Evolutionary conservation across 805 yeast species (phyloP), one percentile per base, ranked within the genome.

Genomic region (Candida schatavii): DNA sequence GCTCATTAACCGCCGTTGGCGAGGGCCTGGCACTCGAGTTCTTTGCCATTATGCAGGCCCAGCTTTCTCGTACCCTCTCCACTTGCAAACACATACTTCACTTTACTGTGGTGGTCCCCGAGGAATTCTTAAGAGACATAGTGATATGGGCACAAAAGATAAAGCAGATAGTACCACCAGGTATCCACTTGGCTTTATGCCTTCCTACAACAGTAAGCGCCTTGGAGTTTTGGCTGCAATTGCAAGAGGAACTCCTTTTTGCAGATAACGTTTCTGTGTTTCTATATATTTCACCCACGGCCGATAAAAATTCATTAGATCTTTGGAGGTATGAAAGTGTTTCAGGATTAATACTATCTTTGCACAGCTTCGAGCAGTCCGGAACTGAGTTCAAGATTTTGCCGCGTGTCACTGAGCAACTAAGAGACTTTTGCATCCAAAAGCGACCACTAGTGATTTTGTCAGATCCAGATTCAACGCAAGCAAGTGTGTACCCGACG

Each of bases 211-310:
- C 20, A 20, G 19, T n/a, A 3, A 11, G 11, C 3, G 35, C 35
- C 19, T 19, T 22, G 14, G 14, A 29, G 13, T 38, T 29, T 23
- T 38, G 41, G 41, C 17, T 14, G 4, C 4, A 28, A 11, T 22
- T 38, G 21, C 26, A 29, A 10, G 25, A 20, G 5, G 3, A 14
- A 9, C 15, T 38, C 15, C 18, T n/a, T 9, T 38, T 17, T 13
- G 35, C 34, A 6, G 35, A 13, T 26, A 22, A 31, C 10, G 7
- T 38, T 19, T 38, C 41, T 2, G 27, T 38, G 4, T 38, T 38
- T 22, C 35, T 38, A 7, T 38, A 38, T 15, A 14, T 38, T 3
- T n/a, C n/a, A n/a, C n/a, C n/a, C n/a, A n/a, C n/a, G n/a, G n/a
- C n/a, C n/a, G n/a, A n/a, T n/a, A n/a, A n/a, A n/a, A n/a, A n/a